Evolutionary conservation across 805 yeast species (phyloP), one percentile per base, ranked within the genome.

Genomic region (Teunomyces atbi): DNA sequence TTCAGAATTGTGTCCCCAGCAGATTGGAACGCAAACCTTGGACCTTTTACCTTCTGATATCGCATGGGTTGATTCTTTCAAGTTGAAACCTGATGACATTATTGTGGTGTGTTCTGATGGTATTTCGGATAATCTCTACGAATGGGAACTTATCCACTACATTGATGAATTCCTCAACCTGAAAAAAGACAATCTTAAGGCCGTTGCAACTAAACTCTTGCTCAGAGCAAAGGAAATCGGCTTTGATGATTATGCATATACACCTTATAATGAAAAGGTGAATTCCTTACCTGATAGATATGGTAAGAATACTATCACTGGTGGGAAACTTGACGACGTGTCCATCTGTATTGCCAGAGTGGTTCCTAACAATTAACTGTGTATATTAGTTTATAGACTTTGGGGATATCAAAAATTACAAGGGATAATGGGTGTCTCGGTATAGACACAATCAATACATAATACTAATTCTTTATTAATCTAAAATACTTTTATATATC

Each of bases 291-390:
- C 76, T 7, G 58, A 57, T 28, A 53, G 56, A 37, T 62, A 51
- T 40, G 71, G 73, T 8, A 55, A 56, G 3, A 60, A 58, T 30
- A 45, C 58, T 18, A 73, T 74, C 44, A 61, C 71, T 23, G 83
- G 83, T 2, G 83, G 83, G 0, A 78, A 78, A 48, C 59, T 78
- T 44, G 83, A 78, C 56, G 83, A 78, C 53, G 78, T 77, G 66
- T 72, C 81, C 0, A 61, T 78, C 7, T 74, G 79, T 47, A 60
- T 78, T 6, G 81, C 80, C 10, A 66, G 67, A 45, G 81, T 78
- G 26, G 59, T 46, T 11, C 27, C 40, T 5, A 46, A 46, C n/a
- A 42, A 44, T n/a, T 26, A 21, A 41, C 26, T 23, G 33, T 36
- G 29, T 8, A n/a, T 26, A 19, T 36, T 36, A 20, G 39, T 36